A percentile compares a stretch with the other conserved stretches of the same genome.
phyloP scores from a whole-genome alignment of 148 eudicot species.

The Chenopodium suecicum region DNA sequence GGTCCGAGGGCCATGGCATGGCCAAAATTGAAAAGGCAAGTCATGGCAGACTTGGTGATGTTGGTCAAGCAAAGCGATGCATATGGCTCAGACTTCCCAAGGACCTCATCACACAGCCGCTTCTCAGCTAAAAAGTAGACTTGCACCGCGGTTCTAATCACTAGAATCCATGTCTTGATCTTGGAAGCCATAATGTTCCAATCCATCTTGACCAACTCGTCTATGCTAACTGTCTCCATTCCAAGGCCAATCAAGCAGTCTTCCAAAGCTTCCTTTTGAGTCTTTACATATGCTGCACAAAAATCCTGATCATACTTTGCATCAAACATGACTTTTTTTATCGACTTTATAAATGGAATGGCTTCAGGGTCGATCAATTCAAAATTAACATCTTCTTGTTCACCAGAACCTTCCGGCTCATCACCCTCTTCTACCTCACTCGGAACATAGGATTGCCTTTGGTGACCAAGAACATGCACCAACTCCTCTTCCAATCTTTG shows the following conservation, averaged over 20 bases:
- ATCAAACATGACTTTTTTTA: constrained; percentile 52
- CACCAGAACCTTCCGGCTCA: constrained; percentile 13
- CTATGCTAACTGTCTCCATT: constrained; percentile 54
- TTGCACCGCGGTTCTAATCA: constrained; percentile 45
- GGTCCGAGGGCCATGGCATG: constrained; percentile 64
- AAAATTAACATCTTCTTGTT: constrained; percentile 26
- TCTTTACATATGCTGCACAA: constrained; percentile 35
- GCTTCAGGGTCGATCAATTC: constrained; percentile 55
- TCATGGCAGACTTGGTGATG: constrained; percentile 48
- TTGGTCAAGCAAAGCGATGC: constrained; percentile 48
- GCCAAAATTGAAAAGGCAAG: constrained; percentile 70
- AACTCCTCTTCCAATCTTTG: constrained; percentile 33
- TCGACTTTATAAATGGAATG: constrained; percentile 40
- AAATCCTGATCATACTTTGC: constrained; percentile 52
- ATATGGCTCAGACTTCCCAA: constrained; percentile 38
- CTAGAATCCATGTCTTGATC: constrained; percentile 61
- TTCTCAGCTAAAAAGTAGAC: constrained; percentile 58
- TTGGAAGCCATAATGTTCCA: constrained; percentile 47
- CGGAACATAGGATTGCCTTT: constrained; percentile 25
- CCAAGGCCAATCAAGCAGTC: constrained; percentile 48
- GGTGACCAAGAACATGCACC: constrained; percentile 24
- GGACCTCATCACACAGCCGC: constrained; percentile 50
- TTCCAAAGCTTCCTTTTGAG: constrained; percentile 51
- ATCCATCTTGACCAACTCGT: constrained; percentile 56
- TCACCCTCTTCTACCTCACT: constrained; percentile 28